Evolutionary conservation across 106 monocot genomes (phyloP).

Genomic region (Allium fistulosum): DNA sequence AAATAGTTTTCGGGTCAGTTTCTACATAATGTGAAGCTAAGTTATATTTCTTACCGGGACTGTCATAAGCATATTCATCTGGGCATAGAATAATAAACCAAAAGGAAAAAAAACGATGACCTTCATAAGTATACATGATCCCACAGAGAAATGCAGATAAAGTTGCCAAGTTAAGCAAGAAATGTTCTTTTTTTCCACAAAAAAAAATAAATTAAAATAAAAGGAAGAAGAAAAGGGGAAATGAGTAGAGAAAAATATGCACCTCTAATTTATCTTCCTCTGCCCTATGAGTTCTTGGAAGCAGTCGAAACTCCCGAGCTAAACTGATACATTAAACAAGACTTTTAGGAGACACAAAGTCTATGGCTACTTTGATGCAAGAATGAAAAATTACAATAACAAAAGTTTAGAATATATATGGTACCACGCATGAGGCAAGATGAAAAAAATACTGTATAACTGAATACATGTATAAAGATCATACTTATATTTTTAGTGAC

Average conservation of each 20-base stretch:
- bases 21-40: background rate
- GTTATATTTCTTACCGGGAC: background rate
- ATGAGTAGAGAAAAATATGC: background rate
- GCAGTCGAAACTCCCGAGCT: constrained; percentile 29
- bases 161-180: background rate
- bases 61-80: background rate
- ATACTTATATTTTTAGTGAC: no score
- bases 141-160: background rate
- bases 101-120: background rate
- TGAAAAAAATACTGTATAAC: no score
- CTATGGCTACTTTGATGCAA: constrained; percentile 46
- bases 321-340: constrained; percentile 21
- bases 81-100: background rate
- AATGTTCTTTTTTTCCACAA: no score
- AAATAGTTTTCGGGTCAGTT: background rate
- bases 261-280: constrained; percentile 44
- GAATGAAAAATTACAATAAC: constrained; percentile 28
- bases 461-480: no score
- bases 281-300: constrained; percentile 29
- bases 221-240: background rate
- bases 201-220: no score
- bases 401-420: background rate
- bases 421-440: no score
- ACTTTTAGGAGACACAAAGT: constrained; percentile 50
- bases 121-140: background rate